phyloP scores from a whole-genome alignment of 31 red algal species.

The Porphyra umbilicalis region DNA sequence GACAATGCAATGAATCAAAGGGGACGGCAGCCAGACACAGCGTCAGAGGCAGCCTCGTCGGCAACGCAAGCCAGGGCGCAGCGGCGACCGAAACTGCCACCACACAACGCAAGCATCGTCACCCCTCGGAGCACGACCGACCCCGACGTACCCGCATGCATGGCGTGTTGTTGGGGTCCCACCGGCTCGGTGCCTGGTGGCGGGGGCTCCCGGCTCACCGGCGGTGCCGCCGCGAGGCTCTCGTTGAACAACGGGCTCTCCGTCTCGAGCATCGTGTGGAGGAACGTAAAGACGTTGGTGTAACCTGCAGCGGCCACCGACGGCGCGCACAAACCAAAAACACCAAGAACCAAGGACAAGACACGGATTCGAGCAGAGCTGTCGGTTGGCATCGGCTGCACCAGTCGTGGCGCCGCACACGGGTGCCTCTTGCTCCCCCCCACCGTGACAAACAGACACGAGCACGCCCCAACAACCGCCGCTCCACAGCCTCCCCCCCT shows the following conservation, averaged over 20 bases:
- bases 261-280: background rate
- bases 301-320: background rate
- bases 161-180: background rate
- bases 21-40: background rate
- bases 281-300: background rate
- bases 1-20: background rate
- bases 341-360: background rate
- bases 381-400: too few species aligned
- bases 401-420: too few species aligned
- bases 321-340: background rate
- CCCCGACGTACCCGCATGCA: background rate
- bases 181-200: background rate
- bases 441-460: too few species aligned
- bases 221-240: background rate
- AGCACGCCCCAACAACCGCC: conserved; percentile 17
- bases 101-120: too few species aligned
- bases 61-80: too few species aligned
- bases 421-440: too few species aligned
- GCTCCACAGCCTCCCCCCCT: conserved; percentile 3
- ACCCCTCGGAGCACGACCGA: background rate
- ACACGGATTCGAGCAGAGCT: too few species aligned
- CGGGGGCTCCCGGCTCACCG: background rate
- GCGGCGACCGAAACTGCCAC: too few species aligned
- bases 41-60: too few species aligned
- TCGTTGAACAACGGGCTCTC: background rate